Conservation (phyloP, 1,139 yeast species). For the Chernovozyma aurita region DNA sequence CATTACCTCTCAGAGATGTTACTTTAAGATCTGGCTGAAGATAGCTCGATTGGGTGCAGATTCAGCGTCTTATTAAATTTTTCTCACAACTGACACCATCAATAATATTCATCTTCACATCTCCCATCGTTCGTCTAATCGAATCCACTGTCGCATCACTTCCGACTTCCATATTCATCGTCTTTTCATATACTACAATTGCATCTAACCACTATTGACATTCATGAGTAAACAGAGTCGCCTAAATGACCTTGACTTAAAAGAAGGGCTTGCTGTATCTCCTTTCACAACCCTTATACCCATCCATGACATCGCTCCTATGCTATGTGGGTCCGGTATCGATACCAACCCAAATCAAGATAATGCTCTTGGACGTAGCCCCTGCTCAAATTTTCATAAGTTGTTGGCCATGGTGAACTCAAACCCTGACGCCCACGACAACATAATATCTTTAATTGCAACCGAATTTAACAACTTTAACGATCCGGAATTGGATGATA, state of each 20-base stretch:
- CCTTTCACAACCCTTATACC: conserved; percentile 30
- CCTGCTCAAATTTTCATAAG: conserved; percentile 2
- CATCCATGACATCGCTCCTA: conserved; percentile 22
- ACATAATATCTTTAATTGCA: conserved; percentile 13
- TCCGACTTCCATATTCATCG: no score
- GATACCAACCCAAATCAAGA: neutral
- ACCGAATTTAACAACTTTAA: conserved; percentile 15
- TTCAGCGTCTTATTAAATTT: no score
- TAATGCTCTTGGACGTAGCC: neutral
- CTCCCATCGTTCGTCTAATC: no score
- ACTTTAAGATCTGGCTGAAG: no score
- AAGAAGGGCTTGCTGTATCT: neutral
- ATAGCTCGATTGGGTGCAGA: no score
- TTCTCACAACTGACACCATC: no score
- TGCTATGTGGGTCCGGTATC: conserved; percentile 9
- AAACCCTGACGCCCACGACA: conserved; percentile 12
- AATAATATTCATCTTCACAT: no score
- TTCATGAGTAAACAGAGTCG: no score
- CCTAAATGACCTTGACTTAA: neutral
- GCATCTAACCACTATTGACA: no score
- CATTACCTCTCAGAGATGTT: no score
- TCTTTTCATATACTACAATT: no score
- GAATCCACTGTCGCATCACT: no score
- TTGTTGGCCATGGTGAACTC: conserved; percentile 10
- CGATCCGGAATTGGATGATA: conserved; percentile 14